These are phyloP conservation scores for Toxicodendron radicans DNA, from an alignment of 345 rosid species.

Conservation along the genomic window DNA sequence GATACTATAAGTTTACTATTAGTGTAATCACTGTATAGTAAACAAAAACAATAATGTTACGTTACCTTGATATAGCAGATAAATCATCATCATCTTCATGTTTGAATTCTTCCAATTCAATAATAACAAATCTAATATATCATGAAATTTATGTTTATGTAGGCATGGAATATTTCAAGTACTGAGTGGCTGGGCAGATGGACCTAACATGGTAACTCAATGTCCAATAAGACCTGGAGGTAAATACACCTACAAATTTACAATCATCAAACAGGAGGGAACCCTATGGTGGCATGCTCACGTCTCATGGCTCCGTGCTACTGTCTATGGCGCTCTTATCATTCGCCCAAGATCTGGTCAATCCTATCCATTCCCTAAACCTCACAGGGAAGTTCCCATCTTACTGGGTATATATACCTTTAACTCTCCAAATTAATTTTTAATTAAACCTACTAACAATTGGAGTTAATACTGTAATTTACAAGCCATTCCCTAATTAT, in stretches of 20 bases:
- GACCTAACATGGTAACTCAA: conserved; percentile 73
- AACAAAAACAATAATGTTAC: not conserved
- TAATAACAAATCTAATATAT: not conserved
- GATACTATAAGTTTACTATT: no score
- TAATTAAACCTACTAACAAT: no score
- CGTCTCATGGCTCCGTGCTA: conserved; percentile 65
- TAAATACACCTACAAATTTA: conserved; percentile 65
- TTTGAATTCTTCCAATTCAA: not conserved
- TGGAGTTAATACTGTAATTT: no score
- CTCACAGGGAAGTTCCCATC: conserved; percentile 69
- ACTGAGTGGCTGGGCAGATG: conserved; percentile 82
- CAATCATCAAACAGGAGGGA: conserved; percentile 66
- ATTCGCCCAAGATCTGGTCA: conserved; percentile 61
- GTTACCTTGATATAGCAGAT: not conserved
- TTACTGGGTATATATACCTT: conserved; percentile 46
- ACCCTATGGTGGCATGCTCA: conserved; percentile 99
- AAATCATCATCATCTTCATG: not conserved
- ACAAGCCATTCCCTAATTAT: no score
- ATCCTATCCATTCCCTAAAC: conserved; percentile 80
- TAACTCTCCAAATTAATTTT: no score
- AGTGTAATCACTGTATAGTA: no score
- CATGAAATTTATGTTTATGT: conserved; percentile 1
- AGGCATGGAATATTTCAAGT: conserved; percentile 87
- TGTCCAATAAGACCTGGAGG: conserved; percentile 73
- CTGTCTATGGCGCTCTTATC: conserved; percentile 81